phyloP scores from a whole-genome alignment of 1,139 yeast species.

The Komagataea norvegica region DNA sequence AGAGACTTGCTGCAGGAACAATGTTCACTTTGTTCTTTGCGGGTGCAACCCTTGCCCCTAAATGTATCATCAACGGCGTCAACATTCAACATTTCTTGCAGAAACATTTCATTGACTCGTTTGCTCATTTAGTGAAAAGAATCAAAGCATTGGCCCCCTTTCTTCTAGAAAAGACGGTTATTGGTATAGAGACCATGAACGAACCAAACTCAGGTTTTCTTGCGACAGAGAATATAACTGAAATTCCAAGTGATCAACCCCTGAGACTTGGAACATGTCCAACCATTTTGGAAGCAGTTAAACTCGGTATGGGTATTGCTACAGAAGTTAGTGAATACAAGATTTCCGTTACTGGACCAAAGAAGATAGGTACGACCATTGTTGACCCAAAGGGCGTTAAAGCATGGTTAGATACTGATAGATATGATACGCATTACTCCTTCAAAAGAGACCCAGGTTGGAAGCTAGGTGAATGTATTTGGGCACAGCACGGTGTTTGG shows the following conservation, averaged over 20 bases:
- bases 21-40: conserved; percentile 87
- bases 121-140: conserved; percentile 48
- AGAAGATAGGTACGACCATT: conserved; percentile 46
- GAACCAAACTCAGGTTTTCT: conserved; percentile 75
- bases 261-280: conserved; percentile 66
- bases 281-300: conserved; percentile 53
- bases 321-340: conserved; percentile 62
- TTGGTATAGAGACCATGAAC: conserved; percentile 84
- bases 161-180: conserved; percentile 46
- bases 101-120: conserved; percentile 52
- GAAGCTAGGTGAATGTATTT: conserved; percentile 72
- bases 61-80: conserved; percentile 59
- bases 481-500: conserved; percentile 80
- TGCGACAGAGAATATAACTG: conserved; percentile 46
- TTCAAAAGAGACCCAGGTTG: conserved; percentile 64
- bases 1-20: conserved; percentile 66
- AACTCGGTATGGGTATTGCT: conserved; percentile 68
- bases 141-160: conserved; percentile 47
- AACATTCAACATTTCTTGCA: conserved; percentile 81
- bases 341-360: conserved; percentile 71
- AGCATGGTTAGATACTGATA: conserved; percentile 59
- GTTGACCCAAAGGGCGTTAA: conserved; percentile 64
- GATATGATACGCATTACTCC: conserved; percentile 58
- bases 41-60: conserved; percentile 67
- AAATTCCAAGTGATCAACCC: conserved; percentile 49